Evolutionary conservation across 2,329 filamentous ascomycete species (phyloP).

Genomic region (Botrytis fragariae): DNA sequence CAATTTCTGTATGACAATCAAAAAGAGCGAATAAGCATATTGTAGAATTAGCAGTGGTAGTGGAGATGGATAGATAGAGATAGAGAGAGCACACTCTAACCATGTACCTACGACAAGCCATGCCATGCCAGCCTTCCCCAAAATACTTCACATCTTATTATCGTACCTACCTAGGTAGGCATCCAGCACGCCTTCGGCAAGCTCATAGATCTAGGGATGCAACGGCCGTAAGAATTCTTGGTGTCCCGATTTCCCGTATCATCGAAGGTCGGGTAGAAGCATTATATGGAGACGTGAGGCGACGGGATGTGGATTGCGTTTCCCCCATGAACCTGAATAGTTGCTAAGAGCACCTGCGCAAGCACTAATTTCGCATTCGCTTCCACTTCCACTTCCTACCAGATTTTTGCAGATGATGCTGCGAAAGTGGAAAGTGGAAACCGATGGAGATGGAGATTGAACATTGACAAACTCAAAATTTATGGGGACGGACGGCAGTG

Average conservation of each 20-base stretch:
- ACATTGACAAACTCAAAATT: background rate
- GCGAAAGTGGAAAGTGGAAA: background rate
- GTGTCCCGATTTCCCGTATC: background rate
- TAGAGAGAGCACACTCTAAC: background rate
- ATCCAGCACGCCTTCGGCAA: background rate
- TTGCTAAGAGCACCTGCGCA: background rate
- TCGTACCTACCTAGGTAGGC: background rate
- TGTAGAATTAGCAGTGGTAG: background rate
- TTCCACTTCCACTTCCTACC: background rate
- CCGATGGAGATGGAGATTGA: background rate
- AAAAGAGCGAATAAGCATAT: background rate
- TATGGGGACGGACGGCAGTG: constrained; percentile 7
- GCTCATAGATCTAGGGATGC: background rate
- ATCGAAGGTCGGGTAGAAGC: background rate
- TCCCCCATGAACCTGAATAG: background rate
- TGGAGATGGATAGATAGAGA: too few relatives aligned
- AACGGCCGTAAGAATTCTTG: background rate
- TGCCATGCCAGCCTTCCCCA: background rate
- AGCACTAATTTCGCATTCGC: constrained; percentile 19
- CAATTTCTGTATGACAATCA: background rate
- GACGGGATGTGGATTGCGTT: background rate
- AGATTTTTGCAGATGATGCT: background rate
- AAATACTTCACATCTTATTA: background rate
- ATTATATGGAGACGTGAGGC: constrained; percentile 7
- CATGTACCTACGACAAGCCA: too few relatives aligned